These are phyloP conservation scores for Alternaria metachromatica DNA, from an alignment of 2,329 filamentous ascomycete genomes.

Conservation along the genomic window DNA sequence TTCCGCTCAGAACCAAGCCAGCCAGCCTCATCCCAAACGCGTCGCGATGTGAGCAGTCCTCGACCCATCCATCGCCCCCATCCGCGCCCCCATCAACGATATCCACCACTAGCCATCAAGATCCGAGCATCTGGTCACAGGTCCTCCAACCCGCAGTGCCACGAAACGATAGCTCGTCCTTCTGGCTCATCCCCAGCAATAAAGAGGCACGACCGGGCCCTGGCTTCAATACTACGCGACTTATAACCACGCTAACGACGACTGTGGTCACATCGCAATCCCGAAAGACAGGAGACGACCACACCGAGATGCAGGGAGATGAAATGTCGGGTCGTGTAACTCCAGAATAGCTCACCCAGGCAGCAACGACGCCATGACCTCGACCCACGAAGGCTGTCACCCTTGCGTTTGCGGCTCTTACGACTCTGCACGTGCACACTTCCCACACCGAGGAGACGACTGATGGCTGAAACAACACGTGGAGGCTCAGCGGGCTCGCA, in stretches of 20 bases:
- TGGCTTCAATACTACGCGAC: background rate
- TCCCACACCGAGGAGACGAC: background rate
- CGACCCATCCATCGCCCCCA: background rate
- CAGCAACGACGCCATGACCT: background rate
- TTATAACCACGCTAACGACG: background rate
- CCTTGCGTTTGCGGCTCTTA: background rate
- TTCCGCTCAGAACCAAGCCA: background rate
- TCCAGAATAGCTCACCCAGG: background rate
- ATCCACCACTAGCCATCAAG: background rate
- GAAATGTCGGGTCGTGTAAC: background rate
- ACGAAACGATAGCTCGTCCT: background rate
- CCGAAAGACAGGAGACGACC: background rate
- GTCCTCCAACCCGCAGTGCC: background rate
- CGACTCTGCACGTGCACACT: background rate
- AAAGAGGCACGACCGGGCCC: background rate
- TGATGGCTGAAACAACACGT: slow-evolving; percentile 10
- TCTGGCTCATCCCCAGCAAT: background rate
- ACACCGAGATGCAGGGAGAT: background rate
- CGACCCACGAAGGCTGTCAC: background rate
- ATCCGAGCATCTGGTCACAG: background rate
- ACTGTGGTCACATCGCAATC: background rate
- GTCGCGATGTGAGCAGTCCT: background rate
- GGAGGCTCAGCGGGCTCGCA: slow-evolving; percentile 5
- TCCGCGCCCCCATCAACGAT: background rate
- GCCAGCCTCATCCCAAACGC: background rate